phyloP scores from a whole-genome alignment of 768 basidiomycete species.

The Tricholoma flavovirens region DNA sequence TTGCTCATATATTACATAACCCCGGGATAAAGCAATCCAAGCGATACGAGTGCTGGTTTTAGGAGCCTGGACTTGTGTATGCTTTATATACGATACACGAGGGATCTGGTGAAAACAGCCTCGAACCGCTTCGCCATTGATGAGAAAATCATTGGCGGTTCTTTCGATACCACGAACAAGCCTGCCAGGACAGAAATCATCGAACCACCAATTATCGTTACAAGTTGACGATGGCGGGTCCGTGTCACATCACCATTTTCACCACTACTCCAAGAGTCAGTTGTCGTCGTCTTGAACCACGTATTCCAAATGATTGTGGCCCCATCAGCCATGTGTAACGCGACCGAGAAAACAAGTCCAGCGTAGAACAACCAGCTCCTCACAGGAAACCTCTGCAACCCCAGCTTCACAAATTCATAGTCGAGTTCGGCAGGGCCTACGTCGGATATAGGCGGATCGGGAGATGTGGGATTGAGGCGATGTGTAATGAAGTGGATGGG shows the following conservation, averaged over 20 bases:
- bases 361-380: conserved; percentile 59
- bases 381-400: conserved; percentile 55
- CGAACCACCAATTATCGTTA: conserved; percentile 27
- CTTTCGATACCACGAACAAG: conserved; percentile 44
- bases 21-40: no score
- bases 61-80: background rate
- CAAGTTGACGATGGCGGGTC: conserved; percentile 20
- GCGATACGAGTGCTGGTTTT: no score
- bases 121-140: conserved; percentile 46
- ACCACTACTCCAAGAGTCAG: conserved; percentile 9
- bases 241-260: conserved; percentile 9
- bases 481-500: conserved; percentile 69
- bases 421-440: conserved; percentile 75
- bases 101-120: conserved; percentile 41
- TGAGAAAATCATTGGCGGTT: conserved; percentile 52
- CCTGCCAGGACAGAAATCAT: conserved; percentile 54
- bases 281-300: conserved; percentile 30
- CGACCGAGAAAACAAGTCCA: conserved; percentile 50
- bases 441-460: conserved; percentile 42
- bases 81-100: conserved; percentile 41
- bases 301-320: conserved; percentile 44
- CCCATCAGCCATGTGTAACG: conserved; percentile 63
- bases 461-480: conserved; percentile 47
- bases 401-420: conserved; percentile 78
- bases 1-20: no score